Evolutionary conservation across 805 yeast species (phyloP).

Genomic region (Metschnikowia peoriensis): DNA sequence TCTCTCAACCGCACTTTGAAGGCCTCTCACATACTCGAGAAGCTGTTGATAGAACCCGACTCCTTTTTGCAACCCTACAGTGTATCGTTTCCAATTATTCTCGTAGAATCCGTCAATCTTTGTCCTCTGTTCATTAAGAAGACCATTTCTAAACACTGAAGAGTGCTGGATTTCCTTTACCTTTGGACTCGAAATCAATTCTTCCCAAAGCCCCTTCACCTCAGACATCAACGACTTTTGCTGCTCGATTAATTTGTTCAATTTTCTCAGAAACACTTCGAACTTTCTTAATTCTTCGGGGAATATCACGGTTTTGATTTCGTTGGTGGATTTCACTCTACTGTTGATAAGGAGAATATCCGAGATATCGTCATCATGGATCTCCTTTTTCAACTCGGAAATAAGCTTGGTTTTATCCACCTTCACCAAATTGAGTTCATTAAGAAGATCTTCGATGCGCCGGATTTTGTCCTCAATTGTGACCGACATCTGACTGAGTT

Average conservation of each 20-base stretch:
- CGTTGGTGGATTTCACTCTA: constrained; percentile 55
- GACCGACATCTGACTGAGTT: constrained; percentile 21
- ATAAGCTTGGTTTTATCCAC: constrained; percentile 62
- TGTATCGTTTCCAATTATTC: constrained; percentile 53
- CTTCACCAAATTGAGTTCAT: constrained; percentile 60
- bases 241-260: constrained; percentile 64
- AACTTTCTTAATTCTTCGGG: constrained; percentile 75
- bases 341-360: constrained; percentile 64
- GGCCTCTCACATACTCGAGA: constrained; percentile 31
- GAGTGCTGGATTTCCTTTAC: constrained; percentile 43
- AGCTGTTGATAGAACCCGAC: constrained; percentile 58
- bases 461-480: constrained; percentile 38
- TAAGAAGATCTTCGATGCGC: constrained; percentile 53
- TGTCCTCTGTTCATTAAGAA: constrained; percentile 30
- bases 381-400: constrained; percentile 62
- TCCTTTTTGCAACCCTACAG: constrained; percentile 62
- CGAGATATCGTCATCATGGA: constrained; percentile 83
- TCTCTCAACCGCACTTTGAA: constrained; percentile 20
- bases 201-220: constrained; percentile 31
- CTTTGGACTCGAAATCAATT: constrained; percentile 25
- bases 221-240: constrained; percentile 51
- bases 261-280: constrained; percentile 60
- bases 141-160: constrained; percentile 37
- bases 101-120: constrained; percentile 49
- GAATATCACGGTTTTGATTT: constrained; percentile 54